Base-by-base conservation (phyloP, 2,329 filamentous ascomycete species). In the Thelonectria blattea region DNA sequence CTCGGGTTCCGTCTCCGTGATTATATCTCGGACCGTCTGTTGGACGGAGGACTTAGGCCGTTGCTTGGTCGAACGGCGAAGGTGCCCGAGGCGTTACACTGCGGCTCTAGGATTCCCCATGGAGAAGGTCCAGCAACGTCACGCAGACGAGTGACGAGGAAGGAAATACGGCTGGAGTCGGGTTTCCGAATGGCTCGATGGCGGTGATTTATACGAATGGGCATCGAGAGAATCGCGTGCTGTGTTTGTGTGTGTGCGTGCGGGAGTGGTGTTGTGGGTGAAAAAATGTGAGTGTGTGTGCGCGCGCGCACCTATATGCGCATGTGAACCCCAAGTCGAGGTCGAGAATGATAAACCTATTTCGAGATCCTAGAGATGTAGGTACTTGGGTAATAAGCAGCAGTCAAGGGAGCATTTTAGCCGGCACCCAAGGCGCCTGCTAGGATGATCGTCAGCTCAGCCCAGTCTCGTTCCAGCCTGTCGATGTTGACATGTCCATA, bases 1-100 rank as follows among this genome's bases (percentile, higher is more conserved):
- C 46, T 27, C 32, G 32, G 37, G 47, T 50, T 20, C 46, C 53
- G 34, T 41, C 45, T 46, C 27, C 46, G 45, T 56, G 37, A 56
- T 50, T 37, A 47, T 49, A 56, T 24, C 46, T 47, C 17, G 34
- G 27, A 50, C 53, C 20, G 53, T 45, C 43, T 47, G 34, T 49
- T 50, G 12, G 24, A 43, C 27, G 53, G 41, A 42, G 30, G 37
- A 46, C n/a, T 34, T 46, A 56, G 39, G 47, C 53, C 53, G 53
- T 56, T 56, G 32, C 37, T 47, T 47, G 14, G 52, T 54, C 42
- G 12, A 42, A 18, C 39, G 45, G 34, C 52, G 32, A 22, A 10
- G 20, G 9, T 30, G 42, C 20, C 20, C 9, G 20, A n/a, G 53
- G 34, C 41, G 53, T 50, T 56, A 37, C 46, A 43, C 46, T 43